Evolutionary conservation across 148 eudicot species (phyloP).

Genomic region (Cornus controversa): DNA sequence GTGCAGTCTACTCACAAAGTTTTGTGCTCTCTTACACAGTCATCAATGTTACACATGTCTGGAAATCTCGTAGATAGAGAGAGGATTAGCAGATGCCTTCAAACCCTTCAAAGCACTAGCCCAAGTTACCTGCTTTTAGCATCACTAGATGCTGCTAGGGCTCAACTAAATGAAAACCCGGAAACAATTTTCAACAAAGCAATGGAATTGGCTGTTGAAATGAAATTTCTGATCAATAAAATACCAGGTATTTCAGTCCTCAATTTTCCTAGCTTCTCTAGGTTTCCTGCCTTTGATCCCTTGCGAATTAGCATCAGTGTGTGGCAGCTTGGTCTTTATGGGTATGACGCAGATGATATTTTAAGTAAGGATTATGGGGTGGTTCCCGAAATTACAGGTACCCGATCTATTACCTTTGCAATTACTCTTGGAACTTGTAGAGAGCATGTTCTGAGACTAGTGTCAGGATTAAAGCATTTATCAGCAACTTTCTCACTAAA

Average conservation of each 20-base stretch:
- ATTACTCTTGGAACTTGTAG: constrained; percentile 61
- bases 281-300: constrained; percentile 53
- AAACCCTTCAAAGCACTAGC: constrained; percentile 76
- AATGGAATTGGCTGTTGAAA: constrained; percentile 48
- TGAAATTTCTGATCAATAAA: constrained; percentile 31
- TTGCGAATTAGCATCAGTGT: constrained; percentile 56
- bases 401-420: constrained; percentile 53
- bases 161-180: constrained; percentile 44
- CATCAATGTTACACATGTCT: constrained; percentile 72
- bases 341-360: constrained; percentile 63
- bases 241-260: constrained; percentile 57
- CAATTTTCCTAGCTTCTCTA: constrained; percentile 23
- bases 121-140: constrained; percentile 73
- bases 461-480: constrained; percentile 53
- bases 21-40: constrained; percentile 69
- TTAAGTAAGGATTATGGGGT: constrained; percentile 47
- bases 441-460: constrained; percentile 56
- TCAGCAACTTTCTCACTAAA: constrained; percentile 24
- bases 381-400: constrained; percentile 58
- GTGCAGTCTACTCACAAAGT: constrained; percentile 90
- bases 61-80: constrained; percentile 53
- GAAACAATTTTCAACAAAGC: constrained; percentile 38
- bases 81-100: constrained; percentile 62
- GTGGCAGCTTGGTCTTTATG: constrained; percentile 49
- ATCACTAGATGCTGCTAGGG: constrained; percentile 73